Conservation (phyloP, 2,329 filamentous ascomycete genomes). For the Emergomyces orientalis region DNA sequence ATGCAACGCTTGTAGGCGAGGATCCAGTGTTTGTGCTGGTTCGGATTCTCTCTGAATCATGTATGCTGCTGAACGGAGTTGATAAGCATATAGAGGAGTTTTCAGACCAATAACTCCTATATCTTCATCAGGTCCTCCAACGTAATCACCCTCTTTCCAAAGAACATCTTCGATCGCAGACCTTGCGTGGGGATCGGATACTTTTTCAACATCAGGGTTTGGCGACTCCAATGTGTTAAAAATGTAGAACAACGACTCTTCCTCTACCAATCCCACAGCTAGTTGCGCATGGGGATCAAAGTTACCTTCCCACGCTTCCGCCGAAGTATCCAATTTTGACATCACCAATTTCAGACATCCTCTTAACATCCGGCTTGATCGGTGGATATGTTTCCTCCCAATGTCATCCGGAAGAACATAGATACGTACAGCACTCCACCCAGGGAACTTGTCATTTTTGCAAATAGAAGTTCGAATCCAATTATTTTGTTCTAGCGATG, state of each 20-base stretch:
- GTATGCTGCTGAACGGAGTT: constrained; percentile 65
- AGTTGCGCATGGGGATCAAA: constrained; percentile 14
- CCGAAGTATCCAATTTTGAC: constrained; percentile 32
- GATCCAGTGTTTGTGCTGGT: constrained; percentile 58
- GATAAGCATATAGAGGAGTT: constrained; percentile 65
- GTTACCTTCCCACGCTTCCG: constrained; percentile 31
- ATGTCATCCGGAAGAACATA: constrained; percentile 36
- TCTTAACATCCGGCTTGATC: constrained; percentile 26
- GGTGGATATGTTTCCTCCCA: constrained; percentile 26
- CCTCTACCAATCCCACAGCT: constrained; percentile 18
- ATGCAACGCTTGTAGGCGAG: constrained; percentile 52
- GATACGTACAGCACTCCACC: constrained; percentile 24
- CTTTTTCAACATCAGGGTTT: constrained; percentile 22
- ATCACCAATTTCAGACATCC: constrained; percentile 33
- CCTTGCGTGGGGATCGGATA: constrained; percentile 26
- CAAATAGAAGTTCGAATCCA: constrained; percentile 29
- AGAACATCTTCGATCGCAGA: constrained; percentile 32
- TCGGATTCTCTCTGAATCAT: constrained; percentile 76
- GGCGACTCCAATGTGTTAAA: constrained; percentile 42
- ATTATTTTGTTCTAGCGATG: constrained; percentile 23
- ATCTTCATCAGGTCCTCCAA: constrained; percentile 15
- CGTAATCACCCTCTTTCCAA: constrained; percentile 13
- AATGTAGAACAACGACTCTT: constrained; percentile 43
- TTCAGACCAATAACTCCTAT: constrained; percentile 30
- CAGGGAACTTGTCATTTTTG: constrained; percentile 13